Base-by-base conservation (phyloP, 495 filamentous ascomycete species). In the Lepidopterella palustris region DNA sequence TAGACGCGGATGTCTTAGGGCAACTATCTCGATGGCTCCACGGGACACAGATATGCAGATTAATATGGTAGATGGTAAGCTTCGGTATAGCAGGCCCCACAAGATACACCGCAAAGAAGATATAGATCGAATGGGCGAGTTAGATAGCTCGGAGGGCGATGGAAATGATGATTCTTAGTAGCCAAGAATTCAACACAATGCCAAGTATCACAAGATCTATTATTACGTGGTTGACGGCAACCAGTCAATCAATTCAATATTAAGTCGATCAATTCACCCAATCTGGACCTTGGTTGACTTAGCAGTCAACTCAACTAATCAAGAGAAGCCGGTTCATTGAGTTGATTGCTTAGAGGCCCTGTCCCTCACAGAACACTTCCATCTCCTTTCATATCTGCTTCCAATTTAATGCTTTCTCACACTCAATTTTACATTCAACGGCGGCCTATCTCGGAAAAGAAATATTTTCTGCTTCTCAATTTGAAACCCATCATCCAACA, bases 381-480 rank as follows among this genome's bases (percentile, higher is more conserved):
- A n/a, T n/a, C n/a, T n/a, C n/a, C n/a, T n/a, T n/a, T n/a, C n/a
- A n/a, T n/a, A n/a, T n/a, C n/a, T n/a, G n/a, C n/a, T n/a, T n/a
- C n/a, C n/a, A n/a, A n/a, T n/a, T n/a, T n/a, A 53, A 53, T 27
- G 24, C 5, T 28, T 24, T 21, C 49, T 53, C 13, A 27, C 49
- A 6, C 10, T 27, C 9, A 53, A 20, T 28, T 28, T 10, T 8
- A 53, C 49, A 27, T 53, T 53, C 26, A 53, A 27, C 4, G 49
- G 10, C 25, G 24, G 49, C 9, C 49, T 24, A 21, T 53, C 49
- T 20, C 49, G 49, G 25, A 53, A 53, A 5, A 53, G 24, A 28
- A 53, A 53, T 8, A 27, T 27, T 20, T 27, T 53, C 20, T 53
- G 49, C 25, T 53, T 53, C 25, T 53, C 49, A 9, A 53, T 9